phyloP scores from a whole-genome alignment of 495 filamentous ascomycete genomes.

The Penicillium psychrofluorescens region DNA sequence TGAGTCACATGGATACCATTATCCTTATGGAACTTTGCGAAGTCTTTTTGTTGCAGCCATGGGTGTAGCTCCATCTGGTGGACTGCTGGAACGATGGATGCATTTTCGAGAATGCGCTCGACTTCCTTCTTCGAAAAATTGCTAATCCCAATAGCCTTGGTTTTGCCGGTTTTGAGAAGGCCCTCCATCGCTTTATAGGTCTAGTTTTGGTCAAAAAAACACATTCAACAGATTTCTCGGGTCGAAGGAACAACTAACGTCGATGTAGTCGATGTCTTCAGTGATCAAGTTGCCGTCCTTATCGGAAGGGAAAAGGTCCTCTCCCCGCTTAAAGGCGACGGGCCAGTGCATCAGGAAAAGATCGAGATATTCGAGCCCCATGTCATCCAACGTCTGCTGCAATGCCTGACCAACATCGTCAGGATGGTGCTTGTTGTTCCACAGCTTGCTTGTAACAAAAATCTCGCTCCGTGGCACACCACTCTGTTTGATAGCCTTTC shows the following conservation, averaged over 20 bases:
- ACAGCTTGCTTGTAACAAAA: conserved; percentile 66
- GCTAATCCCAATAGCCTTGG: conserved; percentile 63
- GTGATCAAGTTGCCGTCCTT: conserved; percentile 37
- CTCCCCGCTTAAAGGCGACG: conserved; percentile 38
- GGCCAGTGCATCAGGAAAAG: conserved; percentile 68
- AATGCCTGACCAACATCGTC: conserved; percentile 53
- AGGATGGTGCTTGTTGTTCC: conserved; percentile 60
- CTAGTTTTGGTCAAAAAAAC: conserved; percentile 15
- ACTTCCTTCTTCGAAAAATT: conserved; percentile 68
- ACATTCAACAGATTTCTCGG: neutral
- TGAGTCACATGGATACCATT: conserved; percentile 56
- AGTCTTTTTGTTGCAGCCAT: conserved; percentile 53
- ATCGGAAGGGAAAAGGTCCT: conserved; percentile 31
- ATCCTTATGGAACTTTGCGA: conserved; percentile 44
- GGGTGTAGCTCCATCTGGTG: conserved; percentile 62
- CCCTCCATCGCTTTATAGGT: conserved; percentile 63
- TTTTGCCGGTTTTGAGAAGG: conserved; percentile 46
- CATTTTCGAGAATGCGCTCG: conserved; percentile 55
- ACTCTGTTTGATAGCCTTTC: conserved; percentile 49
- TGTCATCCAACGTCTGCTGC: conserved; percentile 52
- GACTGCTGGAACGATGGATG: conserved; percentile 52
- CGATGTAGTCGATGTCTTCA: conserved; percentile 41
- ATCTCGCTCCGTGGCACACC: conserved; percentile 51
- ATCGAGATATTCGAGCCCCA: conserved; percentile 62
- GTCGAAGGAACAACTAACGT: conserved; percentile 25